Conservation (phyloP, 2,329 filamentous ascomycete species). For the Diplodia mutila region DNA sequence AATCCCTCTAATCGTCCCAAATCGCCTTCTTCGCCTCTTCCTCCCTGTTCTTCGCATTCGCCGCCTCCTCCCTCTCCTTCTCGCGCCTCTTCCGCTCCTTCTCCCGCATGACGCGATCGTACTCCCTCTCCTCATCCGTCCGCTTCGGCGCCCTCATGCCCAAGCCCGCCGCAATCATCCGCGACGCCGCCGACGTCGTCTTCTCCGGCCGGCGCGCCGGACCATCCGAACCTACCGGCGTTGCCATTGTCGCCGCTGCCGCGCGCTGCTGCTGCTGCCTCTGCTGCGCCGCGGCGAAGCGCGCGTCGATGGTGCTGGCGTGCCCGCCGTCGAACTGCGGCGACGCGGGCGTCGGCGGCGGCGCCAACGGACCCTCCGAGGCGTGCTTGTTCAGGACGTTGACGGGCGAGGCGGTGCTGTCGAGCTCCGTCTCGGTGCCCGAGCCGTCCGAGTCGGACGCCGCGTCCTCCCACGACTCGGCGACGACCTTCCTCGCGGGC, state of each 20-base stretch:
- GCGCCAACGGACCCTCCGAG: conserved; percentile 32
- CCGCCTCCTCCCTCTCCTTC: conserved; percentile 69
- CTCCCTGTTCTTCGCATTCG: conserved; percentile 63
- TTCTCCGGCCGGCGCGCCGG: conserved; percentile 72
- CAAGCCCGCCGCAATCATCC: conserved; percentile 87
- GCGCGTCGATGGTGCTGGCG: conserved; percentile 13
- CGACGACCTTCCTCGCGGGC: conserved; percentile 46
- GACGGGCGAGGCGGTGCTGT: conserved; percentile 31
- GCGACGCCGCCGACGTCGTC: conserved; percentile 85
- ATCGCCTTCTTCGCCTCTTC: conserved; percentile 81
- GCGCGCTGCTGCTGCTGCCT: conserved; percentile 31
- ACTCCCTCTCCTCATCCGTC: conserved; percentile 87
- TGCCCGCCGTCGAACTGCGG: conserved; percentile 32
- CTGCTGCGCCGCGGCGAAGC: conserved; percentile 20
- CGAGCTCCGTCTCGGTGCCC: conserved; percentile 34
- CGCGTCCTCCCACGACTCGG: conserved; percentile 81
- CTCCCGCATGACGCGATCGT: conserved; percentile 79
- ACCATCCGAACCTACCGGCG: background rate
- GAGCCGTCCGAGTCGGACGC: conserved; percentile 37
- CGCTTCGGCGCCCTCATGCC: conserved; percentile 78
- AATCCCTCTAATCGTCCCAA: conserved; percentile 67
- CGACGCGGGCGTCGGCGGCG: conserved; percentile 42
- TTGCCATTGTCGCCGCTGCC: background rate
- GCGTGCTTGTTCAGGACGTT: conserved; percentile 34
- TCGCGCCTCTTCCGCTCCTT: conserved; percentile 80